Percentiles rank a stretch among this genome's conserved stretches.
Evolutionary conservation across 176 grass and related monocot genomes (phyloP).

Genomic region (Poa pratensis): DNA sequence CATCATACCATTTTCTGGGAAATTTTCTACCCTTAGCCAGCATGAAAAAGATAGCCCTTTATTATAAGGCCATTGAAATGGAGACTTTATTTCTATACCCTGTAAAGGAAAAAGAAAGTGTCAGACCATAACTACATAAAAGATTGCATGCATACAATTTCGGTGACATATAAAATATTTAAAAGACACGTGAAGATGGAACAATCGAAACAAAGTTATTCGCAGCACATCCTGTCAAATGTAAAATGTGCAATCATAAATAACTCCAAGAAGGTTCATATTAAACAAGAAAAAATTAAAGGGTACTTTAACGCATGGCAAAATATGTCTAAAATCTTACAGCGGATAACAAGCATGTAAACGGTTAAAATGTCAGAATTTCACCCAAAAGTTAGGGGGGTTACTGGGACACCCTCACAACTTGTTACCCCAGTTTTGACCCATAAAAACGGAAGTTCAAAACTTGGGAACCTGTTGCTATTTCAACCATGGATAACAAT

Average conservation of each 20-base stretch:
- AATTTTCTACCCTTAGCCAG: constrained; percentile 87
- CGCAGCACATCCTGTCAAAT: constrained; percentile 28
- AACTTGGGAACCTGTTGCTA: neutral
- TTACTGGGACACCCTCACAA: neutral
- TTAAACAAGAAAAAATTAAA: constrained; percentile 31
- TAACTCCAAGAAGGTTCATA: constrained; percentile 27
- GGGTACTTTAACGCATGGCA: constrained; percentile 5
- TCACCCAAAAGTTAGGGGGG: neutral
- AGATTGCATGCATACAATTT: constrained; percentile 10
- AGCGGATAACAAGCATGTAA: neutral
- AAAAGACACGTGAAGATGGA: constrained; percentile 9
- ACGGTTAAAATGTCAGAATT: neutral
- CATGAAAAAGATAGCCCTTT: constrained; percentile 88
- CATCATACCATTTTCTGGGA: constrained; percentile 83
- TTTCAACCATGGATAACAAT: constrained; percentile 32
- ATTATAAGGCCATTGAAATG: constrained; percentile 82
- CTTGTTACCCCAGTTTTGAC: constrained; percentile 15
- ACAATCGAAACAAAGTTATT: constrained; percentile 8
- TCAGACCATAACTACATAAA: constrained; percentile 12
- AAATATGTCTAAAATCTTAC: constrained; percentile 8
- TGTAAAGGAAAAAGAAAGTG: constrained; percentile 48
- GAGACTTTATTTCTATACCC: constrained; percentile 87
- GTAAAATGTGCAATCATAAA: constrained; percentile 12
- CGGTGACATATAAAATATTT: neutral
- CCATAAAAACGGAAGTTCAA: neutral